These are phyloP conservation scores for Termitomyces sp. DNA, from an alignment of 768 basidiomycete genomes.

Conservation along the genomic window DNA sequence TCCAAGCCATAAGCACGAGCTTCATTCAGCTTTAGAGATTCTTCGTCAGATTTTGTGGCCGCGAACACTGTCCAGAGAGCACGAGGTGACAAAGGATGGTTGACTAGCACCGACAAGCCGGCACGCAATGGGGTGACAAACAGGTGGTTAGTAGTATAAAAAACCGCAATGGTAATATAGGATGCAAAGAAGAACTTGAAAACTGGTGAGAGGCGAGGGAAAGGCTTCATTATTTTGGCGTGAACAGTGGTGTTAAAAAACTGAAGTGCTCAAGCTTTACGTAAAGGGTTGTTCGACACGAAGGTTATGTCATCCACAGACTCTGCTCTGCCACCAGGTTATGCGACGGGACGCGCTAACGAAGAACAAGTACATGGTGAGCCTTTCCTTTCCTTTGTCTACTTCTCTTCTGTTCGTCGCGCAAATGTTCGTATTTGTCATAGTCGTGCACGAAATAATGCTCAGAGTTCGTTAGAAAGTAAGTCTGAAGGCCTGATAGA, in stretches of 20 bases:
- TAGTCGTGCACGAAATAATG: no score
- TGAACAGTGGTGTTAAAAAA: neutral
- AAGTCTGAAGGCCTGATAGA: slow-evolving; percentile 35
- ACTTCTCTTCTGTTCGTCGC: neutral
- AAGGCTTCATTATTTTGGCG: neutral
- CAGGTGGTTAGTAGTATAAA: slow-evolving; percentile 40
- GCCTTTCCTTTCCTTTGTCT: neutral
- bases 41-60: slow-evolving; percentile 2
- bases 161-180: slow-evolving; percentile 34
- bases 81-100: slow-evolving; percentile 17
- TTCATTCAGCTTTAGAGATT: slow-evolving; percentile 1
- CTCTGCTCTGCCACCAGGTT: no score
- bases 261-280: no score
- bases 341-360: neutral
- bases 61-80: slow-evolving; percentile 14
- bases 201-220: slow-evolving; percentile 15
- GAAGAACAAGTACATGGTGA: neutral
- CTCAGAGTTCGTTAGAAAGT: slow-evolving; percentile 66
- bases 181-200: slow-evolving; percentile 24
- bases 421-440: no score
- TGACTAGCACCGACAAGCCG: slow-evolving; percentile 20
- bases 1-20: slow-evolving; percentile 12
- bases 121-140: slow-evolving; percentile 28
- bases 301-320: no score
- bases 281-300: no score